Base-by-base conservation (phyloP, 495 filamentous ascomycete genomes). In the Astrocystis sublimbata region DNA sequence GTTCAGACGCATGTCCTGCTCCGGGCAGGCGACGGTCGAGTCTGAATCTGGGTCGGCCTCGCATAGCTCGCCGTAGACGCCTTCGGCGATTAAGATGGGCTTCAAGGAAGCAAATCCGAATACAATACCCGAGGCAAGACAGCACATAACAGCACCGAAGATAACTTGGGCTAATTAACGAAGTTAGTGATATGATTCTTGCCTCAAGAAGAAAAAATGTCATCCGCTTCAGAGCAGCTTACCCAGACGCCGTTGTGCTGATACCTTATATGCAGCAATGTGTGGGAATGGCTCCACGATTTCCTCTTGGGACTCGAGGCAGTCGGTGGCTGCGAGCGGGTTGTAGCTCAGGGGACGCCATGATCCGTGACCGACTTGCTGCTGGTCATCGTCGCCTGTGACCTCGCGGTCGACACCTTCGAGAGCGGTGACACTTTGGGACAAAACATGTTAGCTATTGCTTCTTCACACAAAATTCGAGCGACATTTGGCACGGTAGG, bases 31-130 rank as follows among this genome's bases (percentile, higher is more conserved):
- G 9, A 70, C 73, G 21, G 26, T 42, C 12, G 17, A 13, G n/a
- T 38, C 21, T 24, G n/a, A 24, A 0, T 78, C 60, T 61, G 80
- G 79, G 9, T 81, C 67, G 4, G 72, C 61, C 0, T 78, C 78
- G 63, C 88, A 91, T 24, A 75, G 67, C 24, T 87, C 75, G 23
- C 78, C 75, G 68, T 90, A 91, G 6, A 90, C 87, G 1, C 84
- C 84, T 69, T 90, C 86, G 10, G 79, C 73, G 30, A 91, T 78
- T 30, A 91, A 69, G 2, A 91, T 80, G 0, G 88, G 89, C 65
- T 90, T 92, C 49, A 92, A 74, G 5, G 89, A 88, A 3, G 88
- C 88, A 72, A 88, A 92, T 6, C 88, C 89, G 71, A 91, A 92
- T 4, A 90, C 86, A 54, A 89, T 79, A 1, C 88, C 88, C 4